Conservation (phyloP, 345 rosid species). For the Brassica rapa region DNA sequence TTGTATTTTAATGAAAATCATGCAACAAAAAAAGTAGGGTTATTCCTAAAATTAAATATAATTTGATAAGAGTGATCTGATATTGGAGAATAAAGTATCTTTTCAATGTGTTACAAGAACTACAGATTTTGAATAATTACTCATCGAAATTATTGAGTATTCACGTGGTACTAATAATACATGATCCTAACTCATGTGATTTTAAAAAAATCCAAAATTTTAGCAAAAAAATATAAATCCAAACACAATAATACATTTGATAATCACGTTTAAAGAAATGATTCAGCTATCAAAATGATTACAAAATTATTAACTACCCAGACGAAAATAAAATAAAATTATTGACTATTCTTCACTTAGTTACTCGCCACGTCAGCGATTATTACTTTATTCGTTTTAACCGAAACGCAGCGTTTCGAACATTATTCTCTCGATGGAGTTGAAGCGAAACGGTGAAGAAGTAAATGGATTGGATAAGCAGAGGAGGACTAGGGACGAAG, state of each 20-base stretch:
- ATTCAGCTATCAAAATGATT: background rate
- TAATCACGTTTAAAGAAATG: too few species aligned
- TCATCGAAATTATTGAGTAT: slow-evolving; percentile 6
- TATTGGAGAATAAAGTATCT: background rate
- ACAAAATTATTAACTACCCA: background rate
- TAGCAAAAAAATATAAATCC: background rate
- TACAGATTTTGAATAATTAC: background rate
- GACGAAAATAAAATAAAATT: background rate
- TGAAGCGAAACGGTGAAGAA: slow-evolving; percentile 17
- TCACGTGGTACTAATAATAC: background rate
- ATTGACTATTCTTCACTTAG: background rate
- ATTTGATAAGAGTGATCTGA: too few species aligned
- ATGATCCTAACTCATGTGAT: background rate
- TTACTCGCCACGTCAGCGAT: slow-evolving; percentile 29
- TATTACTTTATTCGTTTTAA: slow-evolving; percentile 5
- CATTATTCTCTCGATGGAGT: background rate
- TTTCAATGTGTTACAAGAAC: background rate
- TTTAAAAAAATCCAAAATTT: too few species aligned
- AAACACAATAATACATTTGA: background rate
- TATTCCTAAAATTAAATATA: too few species aligned
- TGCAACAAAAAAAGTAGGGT: too few species aligned
- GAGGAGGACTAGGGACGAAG: slow-evolving; percentile 19
- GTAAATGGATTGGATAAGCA: slow-evolving; percentile 32
- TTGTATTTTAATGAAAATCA: background rate
- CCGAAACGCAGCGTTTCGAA: slow-evolving; percentile 28